These are phyloP conservation scores for Gynochthodes officinalis DNA, from an alignment of 257 asterid species.

Conservation along the genomic window DNA sequence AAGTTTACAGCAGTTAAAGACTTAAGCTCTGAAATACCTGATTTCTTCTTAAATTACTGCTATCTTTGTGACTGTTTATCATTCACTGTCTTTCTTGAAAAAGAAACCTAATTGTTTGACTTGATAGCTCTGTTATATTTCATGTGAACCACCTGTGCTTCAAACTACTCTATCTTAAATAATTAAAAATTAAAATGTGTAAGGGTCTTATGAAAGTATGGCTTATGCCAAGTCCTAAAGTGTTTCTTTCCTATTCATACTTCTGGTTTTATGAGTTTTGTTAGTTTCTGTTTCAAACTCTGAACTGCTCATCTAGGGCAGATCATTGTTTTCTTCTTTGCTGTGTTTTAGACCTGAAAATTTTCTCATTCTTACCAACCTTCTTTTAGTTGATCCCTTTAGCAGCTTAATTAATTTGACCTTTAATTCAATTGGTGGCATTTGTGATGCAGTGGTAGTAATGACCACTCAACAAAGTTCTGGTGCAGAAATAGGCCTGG, in stretches of 20 bases:
- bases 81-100: too few species aligned
- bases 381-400: neutral
- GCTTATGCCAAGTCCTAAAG: too few species aligned
- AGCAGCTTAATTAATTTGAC: neutral
- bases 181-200: too few species aligned
- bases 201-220: too few species aligned
- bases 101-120: too few species aligned
- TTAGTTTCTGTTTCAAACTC: neutral
- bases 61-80: too few species aligned
- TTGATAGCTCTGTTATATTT: too few species aligned
- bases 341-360: neutral
- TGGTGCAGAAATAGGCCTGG: slow-evolving; percentile 99
- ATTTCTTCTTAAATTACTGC: too few species aligned
- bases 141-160: too few species aligned
- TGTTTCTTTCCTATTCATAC: neutral
- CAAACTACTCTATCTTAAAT: too few species aligned
- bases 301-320: neutral
- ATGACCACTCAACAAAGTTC: slow-evolving; percentile 93
- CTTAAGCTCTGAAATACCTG: too few species aligned
- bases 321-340: neutral
- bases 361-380: neutral
- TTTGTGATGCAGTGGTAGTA: slow-evolving; percentile 87
- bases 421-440: slow-evolving; percentile 10
- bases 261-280: neutral
- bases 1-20: too few species aligned